Evolutionary conservation across 1,139 yeast genomes (phyloP), one percentile per base, ranked within the genome.

Genomic region (Zygosaccharomyces sapae): DNA sequence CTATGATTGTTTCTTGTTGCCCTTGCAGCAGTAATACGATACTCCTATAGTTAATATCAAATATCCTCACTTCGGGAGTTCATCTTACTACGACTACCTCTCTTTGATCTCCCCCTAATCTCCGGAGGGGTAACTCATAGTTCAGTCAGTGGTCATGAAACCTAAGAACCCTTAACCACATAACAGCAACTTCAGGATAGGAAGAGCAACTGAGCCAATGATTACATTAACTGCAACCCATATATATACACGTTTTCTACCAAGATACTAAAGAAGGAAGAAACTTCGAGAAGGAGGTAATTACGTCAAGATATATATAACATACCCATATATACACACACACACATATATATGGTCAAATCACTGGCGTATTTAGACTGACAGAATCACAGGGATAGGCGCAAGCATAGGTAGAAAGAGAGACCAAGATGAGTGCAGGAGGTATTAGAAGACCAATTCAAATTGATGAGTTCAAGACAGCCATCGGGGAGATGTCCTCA

Each of bases 401-500:
- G n/a, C n/a, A n/a, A n/a, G n/a, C n/a, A n/a, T n/a, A 16, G 13
- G 4, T 3, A 8, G 27, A 35, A 20, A n/a, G 8, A 20, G 20
- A 35, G 13, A 5, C 12, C 5, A 24, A 16, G 10, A 12, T 20
- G 44, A 47, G 57, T 16, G 55, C 61, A 13, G 53, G 56, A 33
- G 59, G 61, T 20, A 55, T 56, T 27, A 58, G 54, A 47, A 61
- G 64, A 50, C 74, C 75, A 13, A 65, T 71, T 24, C 65, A 68
- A 27, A 57, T 71, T 18, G 55, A 61, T 10, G 74, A 70, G 42
- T 71, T 71, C 58, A 57, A 52, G 39, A 49, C 58, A 1, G 71
- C 71, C 3, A 67, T 71, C 37, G 58, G 58, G 30, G 71, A 68
- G 5, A 48, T 69, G 43, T 50, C 70, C 1, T 59, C 56, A 24